phyloP scores from a whole-genome alignment of 768 basidiomycete species.

The Leucocoprinus leucothites region DNA sequence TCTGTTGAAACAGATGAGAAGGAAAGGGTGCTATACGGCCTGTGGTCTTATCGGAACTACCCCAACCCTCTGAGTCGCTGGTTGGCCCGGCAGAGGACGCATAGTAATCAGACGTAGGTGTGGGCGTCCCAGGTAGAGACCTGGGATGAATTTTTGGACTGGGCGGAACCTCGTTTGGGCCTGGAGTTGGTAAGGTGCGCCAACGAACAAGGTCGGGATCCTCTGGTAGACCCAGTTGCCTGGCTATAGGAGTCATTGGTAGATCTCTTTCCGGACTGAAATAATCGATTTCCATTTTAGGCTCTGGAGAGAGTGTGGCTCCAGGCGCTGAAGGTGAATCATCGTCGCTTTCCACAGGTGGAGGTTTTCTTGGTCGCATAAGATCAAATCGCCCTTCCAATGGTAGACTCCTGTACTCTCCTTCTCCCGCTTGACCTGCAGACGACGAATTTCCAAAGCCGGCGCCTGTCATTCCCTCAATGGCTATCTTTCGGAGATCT shows the following conservation, averaged over 20 bases:
- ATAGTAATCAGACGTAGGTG: conserved; percentile 17
- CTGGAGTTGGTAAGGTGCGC: conserved; percentile 60
- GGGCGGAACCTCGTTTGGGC: conserved; percentile 57
- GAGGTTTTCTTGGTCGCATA: conserved; percentile 52
- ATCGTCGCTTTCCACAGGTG: conserved; percentile 8
- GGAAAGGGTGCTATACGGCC: neutral
- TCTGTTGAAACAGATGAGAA: conserved; percentile 17
- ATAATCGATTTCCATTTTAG: neutral
- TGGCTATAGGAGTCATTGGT: conserved; percentile 37
- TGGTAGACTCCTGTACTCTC: conserved; percentile 78
- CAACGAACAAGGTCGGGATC: conserved; percentile 34
- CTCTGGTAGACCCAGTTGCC: conserved; percentile 25
- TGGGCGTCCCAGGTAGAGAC: conserved; percentile 49
- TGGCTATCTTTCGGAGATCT: conserved; percentile 58
- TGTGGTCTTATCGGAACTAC: neutral
- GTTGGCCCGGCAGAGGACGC: conserved; percentile 12
- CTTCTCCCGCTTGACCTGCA: conserved; percentile 41
- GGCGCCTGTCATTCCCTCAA: conserved; percentile 49
- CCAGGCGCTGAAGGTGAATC: conserved; percentile 15
- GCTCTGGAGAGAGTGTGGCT: conserved; percentile 15
- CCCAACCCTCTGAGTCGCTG: conserved; percentile 8
- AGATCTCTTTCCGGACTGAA: conserved; percentile 17
- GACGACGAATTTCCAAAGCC: conserved; percentile 11
- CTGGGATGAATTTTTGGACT: conserved; percentile 50
- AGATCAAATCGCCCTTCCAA: conserved; percentile 87